These are phyloP conservation scores for Exophiala calicioides DNA, from an alignment of 2,329 filamentous ascomycete species.

Conservation along the genomic window DNA sequence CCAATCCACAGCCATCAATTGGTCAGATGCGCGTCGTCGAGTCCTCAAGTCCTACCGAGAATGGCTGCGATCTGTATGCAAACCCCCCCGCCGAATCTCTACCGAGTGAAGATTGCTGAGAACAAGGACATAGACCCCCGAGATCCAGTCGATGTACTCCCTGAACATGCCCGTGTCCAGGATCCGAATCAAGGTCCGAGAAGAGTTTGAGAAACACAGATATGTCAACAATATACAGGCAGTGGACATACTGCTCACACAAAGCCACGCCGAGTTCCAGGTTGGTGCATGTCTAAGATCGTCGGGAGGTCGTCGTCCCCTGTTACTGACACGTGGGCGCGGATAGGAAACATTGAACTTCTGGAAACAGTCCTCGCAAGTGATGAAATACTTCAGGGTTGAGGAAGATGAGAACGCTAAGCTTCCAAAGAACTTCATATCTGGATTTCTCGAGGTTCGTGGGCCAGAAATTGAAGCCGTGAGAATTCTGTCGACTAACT, in stretches of 20 bases:
- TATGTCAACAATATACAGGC: constrained; percentile 86
- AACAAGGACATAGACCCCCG: constrained; percentile 68
- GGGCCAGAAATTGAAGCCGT: neutral
- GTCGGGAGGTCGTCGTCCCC: neutral
- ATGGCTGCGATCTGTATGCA: constrained; percentile 90
- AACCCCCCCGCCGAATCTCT: neutral
- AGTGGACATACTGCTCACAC: constrained; percentile 85
- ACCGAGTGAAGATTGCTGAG: constrained; percentile 2
- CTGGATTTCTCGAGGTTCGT: constrained; percentile 88
- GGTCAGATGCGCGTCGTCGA: constrained; percentile 81
- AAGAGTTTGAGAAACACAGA: constrained; percentile 95
- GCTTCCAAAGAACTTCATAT: constrained; percentile 87
- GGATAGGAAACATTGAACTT: constrained; percentile 94
- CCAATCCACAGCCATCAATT: constrained; percentile 70
- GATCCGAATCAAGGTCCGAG: constrained; percentile 88
- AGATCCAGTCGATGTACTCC: constrained; percentile 97
- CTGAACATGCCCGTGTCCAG: constrained; percentile 82
- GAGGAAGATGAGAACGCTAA: constrained; percentile 76
- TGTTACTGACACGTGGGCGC: constrained; percentile 4
- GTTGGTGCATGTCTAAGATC: constrained; percentile 51
- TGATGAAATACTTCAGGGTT: constrained; percentile 94
- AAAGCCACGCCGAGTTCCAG: constrained; percentile 93
- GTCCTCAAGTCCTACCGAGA: constrained; percentile 88
- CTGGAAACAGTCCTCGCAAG: constrained; percentile 95
- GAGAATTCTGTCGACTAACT: constrained; percentile 7